Evolutionary conservation across 106 monocot genomes (phyloP), one percentile per base, ranked within the genome.

Genomic region (Posidonia australis): DNA sequence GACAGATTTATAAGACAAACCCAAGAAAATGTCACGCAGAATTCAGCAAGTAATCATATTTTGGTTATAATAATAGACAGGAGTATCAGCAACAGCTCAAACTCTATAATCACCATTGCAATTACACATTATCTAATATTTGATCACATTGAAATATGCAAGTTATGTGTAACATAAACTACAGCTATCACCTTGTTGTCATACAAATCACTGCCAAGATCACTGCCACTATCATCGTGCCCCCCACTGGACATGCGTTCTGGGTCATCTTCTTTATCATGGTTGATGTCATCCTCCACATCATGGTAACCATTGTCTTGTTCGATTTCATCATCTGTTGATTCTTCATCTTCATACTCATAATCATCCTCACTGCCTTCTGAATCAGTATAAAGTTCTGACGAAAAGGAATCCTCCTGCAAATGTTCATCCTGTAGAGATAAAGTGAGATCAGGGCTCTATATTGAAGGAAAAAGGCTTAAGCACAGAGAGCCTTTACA

Each of bases 341-440:
- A 58, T 18, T 67, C 67, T 47, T 54, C 72, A 44, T 64, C 51
- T 6, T 72, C 63, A 44, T 72, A 63, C 13, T 72, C 63, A 64
- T 72, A 63, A 20, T 72, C 62, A 13, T 72, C 63, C 6, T 62
- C 71, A 36, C 52, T 60, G 26, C 27, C 44, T 46, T 64, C 64
- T 57, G 73, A 65, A 18, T 54, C 73, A 58, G 73, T 46, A 65
- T 65, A 73, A 73, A 65, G 56, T 51, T 51, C 74, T 47, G 74
- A 67, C 22, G 74, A 67, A 51, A 51, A 60, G 21, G 61, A 47
- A 53, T 32, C 52, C 47, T 60, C 59, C 48, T 74, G 60, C 52
- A 60, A 24, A 60, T 56, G 5, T 11, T 68, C 68, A 68, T 57
- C 68, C 57, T 68, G 44, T n/a, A 58, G 20, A 67, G 18, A 63